These are phyloP conservation scores for Trichoderma orchidacearum DNA, from an alignment of 495 filamentous ascomycete genomes.

Conservation along the genomic window DNA sequence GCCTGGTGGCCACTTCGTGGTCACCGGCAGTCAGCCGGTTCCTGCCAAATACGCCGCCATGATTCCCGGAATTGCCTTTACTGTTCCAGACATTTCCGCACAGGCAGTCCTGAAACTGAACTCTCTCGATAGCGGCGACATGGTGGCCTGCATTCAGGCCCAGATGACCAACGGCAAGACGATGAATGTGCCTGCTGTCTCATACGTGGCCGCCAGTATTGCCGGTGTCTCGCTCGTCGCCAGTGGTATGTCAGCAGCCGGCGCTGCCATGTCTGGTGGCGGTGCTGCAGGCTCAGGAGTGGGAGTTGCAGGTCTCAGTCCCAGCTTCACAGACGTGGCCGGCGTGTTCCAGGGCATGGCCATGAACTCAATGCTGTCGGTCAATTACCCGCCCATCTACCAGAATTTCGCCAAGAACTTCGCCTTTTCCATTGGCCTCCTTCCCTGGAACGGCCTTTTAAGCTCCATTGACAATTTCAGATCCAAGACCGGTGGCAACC, in stretches of 20 bases:
- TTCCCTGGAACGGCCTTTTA: conserved; percentile 73
- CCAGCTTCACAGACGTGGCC: conserved; percentile 76
- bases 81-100: conserved; percentile 81
- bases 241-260: conserved; percentile 56
- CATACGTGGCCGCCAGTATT: conserved; percentile 74
- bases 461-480: conserved; percentile 78
- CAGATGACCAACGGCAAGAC: conserved; percentile 80
- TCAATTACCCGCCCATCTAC: conserved; percentile 76
- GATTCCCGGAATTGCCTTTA: conserved; percentile 86
- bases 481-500: conserved; percentile 65
- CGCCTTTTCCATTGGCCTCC: conserved; percentile 74
- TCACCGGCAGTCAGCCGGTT: conserved; percentile 53
- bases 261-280: conserved; percentile 39
- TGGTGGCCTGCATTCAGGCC: conserved; percentile 76
- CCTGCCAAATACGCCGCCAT: conserved; percentile 53
- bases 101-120: conserved; percentile 67
- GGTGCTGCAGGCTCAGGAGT: conserved; percentile 30
- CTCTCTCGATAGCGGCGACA: conserved; percentile 38
- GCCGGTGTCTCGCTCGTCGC: conserved; percentile 74
- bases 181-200: conserved; percentile 54
- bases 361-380: conserved; percentile 90
- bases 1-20: conserved; percentile 58
- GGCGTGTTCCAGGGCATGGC: conserved; percentile 88
- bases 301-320: conserved; percentile 56
- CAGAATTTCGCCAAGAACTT: conserved; percentile 85